phyloP scores from a whole-genome alignment of 2,329 filamentous ascomycete genomes.

The Botrytis elliptica region DNA sequence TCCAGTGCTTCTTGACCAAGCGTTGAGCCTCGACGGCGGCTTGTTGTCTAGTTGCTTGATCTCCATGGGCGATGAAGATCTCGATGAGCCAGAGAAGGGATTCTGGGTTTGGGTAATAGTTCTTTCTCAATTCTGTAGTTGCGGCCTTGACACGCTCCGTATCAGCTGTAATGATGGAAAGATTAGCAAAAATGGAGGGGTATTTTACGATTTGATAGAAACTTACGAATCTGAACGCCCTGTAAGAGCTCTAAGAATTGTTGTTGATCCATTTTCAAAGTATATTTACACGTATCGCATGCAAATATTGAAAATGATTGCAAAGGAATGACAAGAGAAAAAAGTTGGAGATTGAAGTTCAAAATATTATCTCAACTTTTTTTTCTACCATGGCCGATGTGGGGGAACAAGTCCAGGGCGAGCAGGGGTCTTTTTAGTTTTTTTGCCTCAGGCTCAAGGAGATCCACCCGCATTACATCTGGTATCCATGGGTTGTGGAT shows the following conservation, averaged over 20 bases:
- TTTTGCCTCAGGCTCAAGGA: neutral
- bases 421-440: neutral
- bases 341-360: neutral
- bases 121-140: slow-evolving; percentile 86
- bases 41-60: slow-evolving; percentile 68
- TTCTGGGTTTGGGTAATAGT: slow-evolving; percentile 84
- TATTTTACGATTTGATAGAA: slow-evolving; percentile 5
- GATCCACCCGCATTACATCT: neutral
- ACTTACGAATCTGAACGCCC: slow-evolving; percentile 83
- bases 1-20: slow-evolving; percentile 84
- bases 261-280: slow-evolving; percentile 67
- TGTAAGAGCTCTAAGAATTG: slow-evolving; percentile 84
- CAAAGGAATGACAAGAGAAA: slow-evolving; percentile 1
- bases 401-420: neutral
- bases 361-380: neutral
- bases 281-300: slow-evolving; percentile 13
- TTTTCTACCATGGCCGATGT: neutral
- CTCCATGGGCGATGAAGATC: slow-evolving; percentile 75
- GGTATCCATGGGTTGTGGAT: neutral
- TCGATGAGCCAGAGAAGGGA: slow-evolving; percentile 85
- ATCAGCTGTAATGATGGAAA: slow-evolving; percentile 61
- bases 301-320: slow-evolving; percentile 8
- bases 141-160: slow-evolving; percentile 87
- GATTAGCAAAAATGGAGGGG: slow-evolving; percentile 30
- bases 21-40: slow-evolving; percentile 87